Evolutionary conservation across 768 basidiomycete species (phyloP).

Genomic region (Mycena filopes): DNA sequence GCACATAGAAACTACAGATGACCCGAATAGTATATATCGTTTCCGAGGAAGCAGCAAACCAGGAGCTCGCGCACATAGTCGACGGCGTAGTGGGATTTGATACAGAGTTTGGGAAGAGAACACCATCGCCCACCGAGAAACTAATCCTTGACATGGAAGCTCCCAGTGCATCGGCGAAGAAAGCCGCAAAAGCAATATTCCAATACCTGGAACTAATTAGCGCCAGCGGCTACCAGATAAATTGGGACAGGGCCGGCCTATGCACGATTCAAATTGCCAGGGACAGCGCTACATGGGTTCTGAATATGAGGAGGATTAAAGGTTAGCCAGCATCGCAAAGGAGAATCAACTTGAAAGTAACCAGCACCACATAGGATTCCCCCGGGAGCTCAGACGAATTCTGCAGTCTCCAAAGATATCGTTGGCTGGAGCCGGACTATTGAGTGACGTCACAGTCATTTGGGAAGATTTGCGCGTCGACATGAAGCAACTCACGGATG

Average conservation of each 20-base stretch:
- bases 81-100: neutral
- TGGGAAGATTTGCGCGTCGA: neutral
- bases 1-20: neutral
- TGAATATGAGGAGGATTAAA: neutral
- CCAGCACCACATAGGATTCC: neutral
- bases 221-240: neutral
- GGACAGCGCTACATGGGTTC: neutral
- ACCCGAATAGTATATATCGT: neutral
- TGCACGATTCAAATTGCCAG: neutral
- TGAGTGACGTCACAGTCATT: neutral
- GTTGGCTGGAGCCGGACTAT: neutral
- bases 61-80: neutral
- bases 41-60: neutral
- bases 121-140: neutral
- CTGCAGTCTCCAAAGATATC: no score
- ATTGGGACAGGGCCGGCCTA: neutral
- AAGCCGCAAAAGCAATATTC: neutral
- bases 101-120: neutral
- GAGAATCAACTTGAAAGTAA: neutral
- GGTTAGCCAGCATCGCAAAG: neutral
- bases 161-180: neutral
- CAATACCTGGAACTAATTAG: neutral
- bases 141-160: neutral
- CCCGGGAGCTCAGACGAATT: no score
- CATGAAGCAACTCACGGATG: neutral